Percentiles rank a stretch among this genome's conserved stretches.
These are phyloP conservation scores for Trichoderma sp. DNA, from an alignment of 2,329 filamentous ascomycete species.

Conservation along the genomic window DNA sequence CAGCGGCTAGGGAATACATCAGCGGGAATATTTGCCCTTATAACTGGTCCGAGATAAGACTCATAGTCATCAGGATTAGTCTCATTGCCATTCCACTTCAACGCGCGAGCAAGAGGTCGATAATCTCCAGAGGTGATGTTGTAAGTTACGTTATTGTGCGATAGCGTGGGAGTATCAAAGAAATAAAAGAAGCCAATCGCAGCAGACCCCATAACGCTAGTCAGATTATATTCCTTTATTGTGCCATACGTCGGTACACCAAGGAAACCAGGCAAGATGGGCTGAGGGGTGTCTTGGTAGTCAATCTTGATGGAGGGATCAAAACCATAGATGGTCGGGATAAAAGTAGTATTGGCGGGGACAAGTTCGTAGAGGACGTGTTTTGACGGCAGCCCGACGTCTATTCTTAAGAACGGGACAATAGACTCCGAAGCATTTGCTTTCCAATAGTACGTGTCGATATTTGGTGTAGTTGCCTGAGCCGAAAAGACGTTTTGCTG, in stretches of 20 bases:
- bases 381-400: not conserved
- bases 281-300: not conserved
- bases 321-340: not conserved
- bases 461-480: not conserved
- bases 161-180: not conserved
- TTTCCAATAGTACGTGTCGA: not conserved
- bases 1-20: not conserved
- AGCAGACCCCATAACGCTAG: not conserved
- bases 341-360: not conserved
- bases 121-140: not conserved
- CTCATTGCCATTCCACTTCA: not conserved
- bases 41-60: not conserved
- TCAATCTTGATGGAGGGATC: not conserved
- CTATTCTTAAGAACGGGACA: not conserved
- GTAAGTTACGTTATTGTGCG: not conserved
- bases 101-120: not conserved
- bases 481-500: not conserved
- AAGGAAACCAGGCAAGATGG: not conserved
- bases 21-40: not conserved
- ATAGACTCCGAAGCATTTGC: not conserved
- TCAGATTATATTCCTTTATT: not conserved
- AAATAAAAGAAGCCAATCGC: not conserved
- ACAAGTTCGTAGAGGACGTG: not conserved
- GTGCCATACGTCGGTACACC: not conserved
- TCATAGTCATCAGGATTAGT: not conserved